Evolutionary conservation across 345 rosid species (phyloP).

Genomic region (Noccaea caerulescens): DNA sequence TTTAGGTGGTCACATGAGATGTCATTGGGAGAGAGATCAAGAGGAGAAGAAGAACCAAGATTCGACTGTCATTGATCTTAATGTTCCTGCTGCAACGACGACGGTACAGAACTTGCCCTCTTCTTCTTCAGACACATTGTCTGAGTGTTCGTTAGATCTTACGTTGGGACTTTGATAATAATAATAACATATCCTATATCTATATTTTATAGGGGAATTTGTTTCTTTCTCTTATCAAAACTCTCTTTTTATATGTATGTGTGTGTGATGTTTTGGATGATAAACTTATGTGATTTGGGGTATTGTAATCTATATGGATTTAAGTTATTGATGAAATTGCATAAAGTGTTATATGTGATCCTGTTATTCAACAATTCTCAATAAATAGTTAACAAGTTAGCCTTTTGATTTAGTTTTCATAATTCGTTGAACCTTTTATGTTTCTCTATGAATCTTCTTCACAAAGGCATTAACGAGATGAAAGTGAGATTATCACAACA

Average conservation of each 20-base stretch:
- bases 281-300: conserved; percentile 18
- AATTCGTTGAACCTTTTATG: too few species aligned
- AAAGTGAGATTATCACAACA: too few species aligned
- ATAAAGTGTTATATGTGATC: not conserved
- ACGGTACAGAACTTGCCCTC: conserved; percentile 41
- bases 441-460: too few species aligned
- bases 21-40: conserved; percentile 63
- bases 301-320: conserved; percentile 11
- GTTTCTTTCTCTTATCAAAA: not conserved
- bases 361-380: too few species aligned
- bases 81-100: conserved; percentile 54
- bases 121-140: conserved; percentile 48
- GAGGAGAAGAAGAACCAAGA: conserved; percentile 40
- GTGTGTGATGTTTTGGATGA: conserved; percentile 2
- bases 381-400: too few species aligned
- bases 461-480: too few species aligned
- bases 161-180: conserved; percentile 59
- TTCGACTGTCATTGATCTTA: conserved; percentile 55
- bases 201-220: not conserved
- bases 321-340: not conserved
- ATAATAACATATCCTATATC: not conserved
- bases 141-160: conserved; percentile 60
- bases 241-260: conserved; percentile 2
- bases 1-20: conserved; percentile 77
- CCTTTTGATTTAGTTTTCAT: too few species aligned